Base-by-base conservation (phyloP, 495 filamentous ascomycete species). In the Ramalina intermedia region DNA sequence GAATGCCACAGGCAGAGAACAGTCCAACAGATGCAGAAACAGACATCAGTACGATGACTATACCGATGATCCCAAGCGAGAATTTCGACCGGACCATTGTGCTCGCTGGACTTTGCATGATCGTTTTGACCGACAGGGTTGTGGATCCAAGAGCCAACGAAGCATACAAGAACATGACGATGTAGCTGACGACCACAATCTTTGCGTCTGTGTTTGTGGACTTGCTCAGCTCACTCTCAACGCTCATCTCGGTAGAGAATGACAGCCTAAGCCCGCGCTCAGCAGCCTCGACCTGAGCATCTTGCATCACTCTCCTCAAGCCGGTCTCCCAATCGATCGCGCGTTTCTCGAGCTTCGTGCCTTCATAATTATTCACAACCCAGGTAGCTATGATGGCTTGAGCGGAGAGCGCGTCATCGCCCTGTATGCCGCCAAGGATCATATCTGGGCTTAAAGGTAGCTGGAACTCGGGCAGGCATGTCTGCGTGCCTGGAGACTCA, bases 161-260 rank as follows among this genome's bases (percentile, higher is more conserved):
- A 4, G 88, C 91, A 58, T 98, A 98, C 35, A 98, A 63, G 61
- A 98, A 96, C 91, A 98, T 98, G 64, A 95, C 84, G 52, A 96
- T 76, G 66, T 98, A 98, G 69, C 90, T 96, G 64, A 96, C 84
- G 38, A 93, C 82, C 13, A 98, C 80, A 54, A 98, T 96, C 64
- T 90, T 95, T 17, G 89, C 91, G 64, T 98, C 91, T 2, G 91
- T 96, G 62, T 98, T 98, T 35, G 86, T 94, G 11, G 84, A 89
- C 63, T 96, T 94, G 66, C 95, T 98, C 41, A 80, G 70, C 58
- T 98, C 91, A 60, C 94, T 73, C 58, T 96, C 90, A 27, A 98
- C 63, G 59, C 86, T 93, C 55, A 88, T 82, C 66, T 98, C 91
- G 8, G 93, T 91, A 18, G 81, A 93, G 69, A 95, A 98, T 7